These are phyloP conservation scores for Cladophialophora bantiana DNA, from an alignment of 2,329 filamentous ascomycete genomes.

Conservation along the genomic window DNA sequence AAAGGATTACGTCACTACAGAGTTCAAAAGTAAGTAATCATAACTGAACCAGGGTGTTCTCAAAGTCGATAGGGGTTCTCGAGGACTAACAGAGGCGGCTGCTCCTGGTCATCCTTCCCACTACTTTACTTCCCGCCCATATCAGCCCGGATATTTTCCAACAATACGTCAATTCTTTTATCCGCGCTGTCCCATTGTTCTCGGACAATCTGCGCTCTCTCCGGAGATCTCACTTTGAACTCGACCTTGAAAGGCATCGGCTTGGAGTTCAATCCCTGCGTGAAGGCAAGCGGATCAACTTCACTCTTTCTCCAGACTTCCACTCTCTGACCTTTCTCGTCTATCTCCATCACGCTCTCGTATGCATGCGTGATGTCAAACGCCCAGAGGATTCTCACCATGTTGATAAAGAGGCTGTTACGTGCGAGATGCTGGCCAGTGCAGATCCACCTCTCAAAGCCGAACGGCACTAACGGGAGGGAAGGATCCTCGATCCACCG, in stretches of 20 bases:
- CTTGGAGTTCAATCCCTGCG: slow-evolving; percentile 38
- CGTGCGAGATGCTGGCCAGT: slow-evolving; percentile 46
- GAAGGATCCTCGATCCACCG: slow-evolving; percentile 44
- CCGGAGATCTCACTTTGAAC: slow-evolving; percentile 7
- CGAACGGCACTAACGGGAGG: slow-evolving; percentile 60
- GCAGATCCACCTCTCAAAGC: slow-evolving; percentile 61
- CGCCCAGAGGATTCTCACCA: slow-evolving; percentile 56
- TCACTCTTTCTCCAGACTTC: background rate
- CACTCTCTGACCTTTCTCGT: background rate
- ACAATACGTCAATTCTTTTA: background rate
- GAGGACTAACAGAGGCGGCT: background rate
- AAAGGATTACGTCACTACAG: no score
- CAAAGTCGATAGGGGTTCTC: background rate
- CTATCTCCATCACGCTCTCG: background rate
- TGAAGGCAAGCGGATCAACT: slow-evolving; percentile 55
- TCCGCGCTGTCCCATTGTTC: background rate
- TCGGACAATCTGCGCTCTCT: background rate
- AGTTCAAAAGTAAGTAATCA: no score
- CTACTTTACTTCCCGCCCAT: background rate
- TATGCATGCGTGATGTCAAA: slow-evolving; percentile 26
- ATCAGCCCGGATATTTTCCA: slow-evolving; percentile 4
- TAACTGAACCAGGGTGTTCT: no score
- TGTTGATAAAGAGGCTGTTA: slow-evolving; percentile 58
- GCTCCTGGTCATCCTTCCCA: background rate
- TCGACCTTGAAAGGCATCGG: slow-evolving; percentile 17